phyloP scores from a whole-genome alignment of 2,329 filamentous ascomycete species.

The Raffaelea arxii region DNA sequence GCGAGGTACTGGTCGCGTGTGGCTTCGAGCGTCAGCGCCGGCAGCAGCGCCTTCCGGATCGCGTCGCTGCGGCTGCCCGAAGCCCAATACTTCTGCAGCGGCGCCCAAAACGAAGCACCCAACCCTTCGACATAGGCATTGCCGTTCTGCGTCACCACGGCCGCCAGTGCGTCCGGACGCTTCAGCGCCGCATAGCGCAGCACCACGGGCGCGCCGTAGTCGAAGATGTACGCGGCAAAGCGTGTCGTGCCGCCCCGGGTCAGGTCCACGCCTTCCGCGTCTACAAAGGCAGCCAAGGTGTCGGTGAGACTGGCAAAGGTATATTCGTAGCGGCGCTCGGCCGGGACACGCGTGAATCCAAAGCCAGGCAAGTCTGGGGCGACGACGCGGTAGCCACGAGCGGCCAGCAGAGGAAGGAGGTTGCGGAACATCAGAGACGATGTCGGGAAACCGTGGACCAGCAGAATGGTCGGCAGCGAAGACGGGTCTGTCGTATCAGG shows the following conservation, averaged over 20 bases:
- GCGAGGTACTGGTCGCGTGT: slow-evolving; percentile 35
- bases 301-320: slow-evolving; percentile 42
- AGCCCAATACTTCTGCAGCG: no score
- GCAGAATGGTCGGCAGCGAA: slow-evolving; percentile 25
- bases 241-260: slow-evolving; percentile 15
- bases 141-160: slow-evolving; percentile 50
- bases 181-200: slow-evolving; percentile 43
- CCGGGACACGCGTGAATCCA: slow-evolving; percentile 43
- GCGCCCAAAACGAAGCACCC: slow-evolving; percentile 37
- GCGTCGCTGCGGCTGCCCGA: slow-evolving; percentile 32
- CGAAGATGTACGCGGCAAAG: slow-evolving; percentile 51
- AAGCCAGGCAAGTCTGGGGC: slow-evolving; percentile 52
- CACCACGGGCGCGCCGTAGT: slow-evolving; percentile 50
- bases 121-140: slow-evolving; percentile 51
- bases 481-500: slow-evolving; percentile 4
- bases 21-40: slow-evolving; percentile 24
- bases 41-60: slow-evolving; percentile 24
- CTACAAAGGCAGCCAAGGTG: slow-evolving; percentile 38
- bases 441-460: slow-evolving; percentile 35
- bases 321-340: slow-evolving; percentile 33
- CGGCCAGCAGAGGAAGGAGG: slow-evolving; percentile 30
- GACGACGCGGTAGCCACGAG: slow-evolving; percentile 29
- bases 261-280: slow-evolving; percentile 34
- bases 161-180: slow-evolving; percentile 34
- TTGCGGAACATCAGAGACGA: slow-evolving; percentile 34